Evolutionary conservation across 2,329 filamentous ascomycete species (phyloP).

Genomic region (Cordyceps militaris): DNA sequence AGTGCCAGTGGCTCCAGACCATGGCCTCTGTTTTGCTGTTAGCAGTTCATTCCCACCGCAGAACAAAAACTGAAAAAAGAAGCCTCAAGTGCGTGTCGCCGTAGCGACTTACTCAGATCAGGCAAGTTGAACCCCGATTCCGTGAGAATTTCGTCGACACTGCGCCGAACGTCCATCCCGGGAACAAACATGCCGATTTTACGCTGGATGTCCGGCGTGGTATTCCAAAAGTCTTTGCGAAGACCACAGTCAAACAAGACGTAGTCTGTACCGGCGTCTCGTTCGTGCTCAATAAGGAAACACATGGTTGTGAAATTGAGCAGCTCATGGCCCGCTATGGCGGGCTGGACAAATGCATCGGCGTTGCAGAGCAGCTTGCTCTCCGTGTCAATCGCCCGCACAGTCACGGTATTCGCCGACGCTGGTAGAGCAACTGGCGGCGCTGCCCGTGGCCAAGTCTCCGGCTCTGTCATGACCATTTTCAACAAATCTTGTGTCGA

Average conservation of each 20-base stretch:
- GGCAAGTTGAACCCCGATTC: constrained; percentile 10
- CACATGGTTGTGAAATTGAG: constrained; percentile 17
- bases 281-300: constrained; percentile 15
- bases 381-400: constrained; percentile 17
- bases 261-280: not conserved
- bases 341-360: constrained; percentile 15
- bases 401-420: constrained; percentile 11
- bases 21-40: not conserved
- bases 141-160: constrained; percentile 16
- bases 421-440: not conserved
- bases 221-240: constrained; percentile 17
- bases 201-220: not conserved
- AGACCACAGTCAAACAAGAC: constrained; percentile 16
- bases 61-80: not conserved
- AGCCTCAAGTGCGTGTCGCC: too few species aligned
- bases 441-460: not conserved
- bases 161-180: constrained; percentile 12
- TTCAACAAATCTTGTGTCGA: not conserved
- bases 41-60: not conserved
- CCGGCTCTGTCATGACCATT: not conserved
- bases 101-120: constrained; percentile 11
- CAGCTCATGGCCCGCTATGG: constrained; percentile 15
- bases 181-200: constrained; percentile 10
- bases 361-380: constrained; percentile 13
- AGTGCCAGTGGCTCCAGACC: constrained; percentile 37